Base-by-base conservation (phyloP, 1,284 basidiomycete species). In the Rhodotorula glutinis region DNA sequence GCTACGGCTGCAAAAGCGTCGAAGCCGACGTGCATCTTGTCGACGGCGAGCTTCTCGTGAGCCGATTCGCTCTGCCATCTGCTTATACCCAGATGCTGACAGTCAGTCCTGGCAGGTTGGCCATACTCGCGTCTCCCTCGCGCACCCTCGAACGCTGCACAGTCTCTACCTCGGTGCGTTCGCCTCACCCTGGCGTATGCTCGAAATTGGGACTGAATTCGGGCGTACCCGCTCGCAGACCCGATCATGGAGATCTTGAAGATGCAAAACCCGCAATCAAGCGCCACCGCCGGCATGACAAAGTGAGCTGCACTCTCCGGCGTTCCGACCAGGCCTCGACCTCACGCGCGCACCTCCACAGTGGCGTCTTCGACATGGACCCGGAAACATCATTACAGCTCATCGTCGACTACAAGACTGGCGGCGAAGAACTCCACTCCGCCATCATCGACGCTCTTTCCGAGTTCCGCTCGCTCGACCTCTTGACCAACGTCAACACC, bases 351-450 rank as follows among this genome's bases (percentile, higher is more conserved):
- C 1, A 9, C 4, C 2, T 29, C 16, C 11, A 13, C 57, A 70
- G 65, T 55, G 65, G 65, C 0, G 27, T 70, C 16, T 70, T 53
- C 46, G 56, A 61, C 23, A 29, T 40, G 14, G 64, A 57, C 19
- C 58, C 58, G 3, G 17, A 11, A 8, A 49, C 60, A 4, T 29
- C 61, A 1, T 47, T 69, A 9, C 63, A 69, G 19, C 59, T 69
- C 52, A 46, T 69, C 38, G 47, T 69, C 51, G 67, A 69, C 60
- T 66, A 54, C 61, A 69, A 69, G 17, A 66, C 67, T 14, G 33
- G 53, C 44, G 61, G 55, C 7, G 9, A 46, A 10, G n/a, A 33
- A 13, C 52, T 63, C 0, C 64, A 63, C 41, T 11, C 44, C 27
- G 53, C 44, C 27, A 55, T 69, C 61, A n/a, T 69, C 56, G 19